Evolutionary conservation across 192 early-diverging fungal genomes (phyloP).

Genomic region (Podila horticola): DNA sequence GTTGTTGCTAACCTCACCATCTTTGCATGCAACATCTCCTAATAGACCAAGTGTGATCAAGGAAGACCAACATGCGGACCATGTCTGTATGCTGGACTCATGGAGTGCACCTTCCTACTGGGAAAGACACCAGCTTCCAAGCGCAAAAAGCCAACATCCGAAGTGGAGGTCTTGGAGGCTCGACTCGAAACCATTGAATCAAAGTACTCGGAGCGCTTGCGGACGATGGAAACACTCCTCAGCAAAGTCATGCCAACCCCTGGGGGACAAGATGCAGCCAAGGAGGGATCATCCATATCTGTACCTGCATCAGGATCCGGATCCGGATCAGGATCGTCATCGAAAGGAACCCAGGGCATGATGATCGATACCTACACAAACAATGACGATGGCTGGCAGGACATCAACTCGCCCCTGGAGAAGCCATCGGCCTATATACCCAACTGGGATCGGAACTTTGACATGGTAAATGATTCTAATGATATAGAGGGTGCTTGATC

Average conservation of each 20-base stretch:
- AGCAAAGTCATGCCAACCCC: slow-evolving; percentile 50
- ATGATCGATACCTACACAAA: not conserved
- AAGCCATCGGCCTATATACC: not conserved
- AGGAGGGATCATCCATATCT: slow-evolving; percentile 11
- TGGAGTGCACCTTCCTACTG: slow-evolving; percentile 48
- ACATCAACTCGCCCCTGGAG: slow-evolving; percentile 48
- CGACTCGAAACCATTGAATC: slow-evolving; percentile 46
- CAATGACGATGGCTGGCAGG: slow-evolving; percentile 41
- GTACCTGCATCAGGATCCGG: not conserved
- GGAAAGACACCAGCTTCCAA: slow-evolving; percentile 49
- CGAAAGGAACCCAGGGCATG: not conserved
- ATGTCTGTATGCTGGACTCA: slow-evolving; percentile 48
- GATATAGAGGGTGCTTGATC: not conserved
- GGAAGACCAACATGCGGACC: slow-evolving; percentile 48
- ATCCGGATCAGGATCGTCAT: slow-evolving; percentile 2
- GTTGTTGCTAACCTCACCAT: not conserved
- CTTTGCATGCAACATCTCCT: not conserved
- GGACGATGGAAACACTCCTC: slow-evolving; percentile 44
- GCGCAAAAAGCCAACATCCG: slow-evolving; percentile 45
- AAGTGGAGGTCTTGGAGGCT: slow-evolving; percentile 46
- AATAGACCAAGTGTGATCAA: slow-evolving; percentile 50
- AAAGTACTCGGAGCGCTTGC: slow-evolving; percentile 37
- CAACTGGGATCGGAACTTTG: slow-evolving; percentile 23
- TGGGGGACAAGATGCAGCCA: slow-evolving; percentile 1
- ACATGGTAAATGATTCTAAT: slow-evolving; percentile 19